A percentile compares a stretch with the other conserved stretches of the same genome.
Evolutionary conservation across 2,329 filamentous ascomycete genomes (phyloP).

Genomic region (Apiospora kogelbergensis): DNA sequence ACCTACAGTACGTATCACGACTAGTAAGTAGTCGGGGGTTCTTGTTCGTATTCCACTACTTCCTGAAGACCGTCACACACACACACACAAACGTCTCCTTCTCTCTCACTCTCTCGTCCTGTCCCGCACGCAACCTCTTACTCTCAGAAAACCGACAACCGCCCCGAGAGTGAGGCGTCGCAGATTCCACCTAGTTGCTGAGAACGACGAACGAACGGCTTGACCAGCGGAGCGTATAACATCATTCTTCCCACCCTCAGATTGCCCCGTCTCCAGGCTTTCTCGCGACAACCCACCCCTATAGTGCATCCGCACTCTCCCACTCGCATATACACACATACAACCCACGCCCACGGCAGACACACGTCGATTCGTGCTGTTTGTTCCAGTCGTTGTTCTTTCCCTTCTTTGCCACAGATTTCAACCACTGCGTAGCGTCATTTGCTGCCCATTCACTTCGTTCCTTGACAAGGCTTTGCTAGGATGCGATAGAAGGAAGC

Average conservation of each 20-base stretch:
- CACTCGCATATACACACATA: background rate
- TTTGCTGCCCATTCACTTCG: slow-evolving; percentile 4
- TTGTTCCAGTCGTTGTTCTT: slow-evolving; percentile 6
- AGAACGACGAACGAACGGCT: background rate
- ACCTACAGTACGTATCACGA: slow-evolving; percentile 3
- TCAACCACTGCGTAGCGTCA: background rate
- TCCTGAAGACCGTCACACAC: slow-evolving; percentile 5
- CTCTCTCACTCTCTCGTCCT: background rate
- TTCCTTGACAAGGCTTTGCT: background rate
- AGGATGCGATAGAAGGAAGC: slow-evolving; percentile 7
- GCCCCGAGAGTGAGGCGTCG: slow-evolving; percentile 1
- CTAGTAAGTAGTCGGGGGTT: background rate
- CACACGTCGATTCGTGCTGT: slow-evolving; percentile 9
- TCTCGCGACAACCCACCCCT: slow-evolving; percentile 8
- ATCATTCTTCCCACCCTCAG: slow-evolving; percentile 1
- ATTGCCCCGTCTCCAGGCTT: slow-evolving; percentile 1
- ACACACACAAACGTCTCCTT: too few species aligned
- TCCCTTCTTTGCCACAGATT: background rate
- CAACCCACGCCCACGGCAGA: background rate
- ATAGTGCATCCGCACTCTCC: background rate
- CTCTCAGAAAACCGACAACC: background rate
- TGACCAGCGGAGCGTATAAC: background rate
- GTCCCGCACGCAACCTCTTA: slow-evolving; percentile 7
- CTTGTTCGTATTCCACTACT: slow-evolving; percentile 7
- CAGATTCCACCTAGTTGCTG: background rate